Percentiles rank a stretch among this genome's conserved stretches.
Conservation (phyloP, 139 green algal genomes). For the Chloropicon primus region DNA sequence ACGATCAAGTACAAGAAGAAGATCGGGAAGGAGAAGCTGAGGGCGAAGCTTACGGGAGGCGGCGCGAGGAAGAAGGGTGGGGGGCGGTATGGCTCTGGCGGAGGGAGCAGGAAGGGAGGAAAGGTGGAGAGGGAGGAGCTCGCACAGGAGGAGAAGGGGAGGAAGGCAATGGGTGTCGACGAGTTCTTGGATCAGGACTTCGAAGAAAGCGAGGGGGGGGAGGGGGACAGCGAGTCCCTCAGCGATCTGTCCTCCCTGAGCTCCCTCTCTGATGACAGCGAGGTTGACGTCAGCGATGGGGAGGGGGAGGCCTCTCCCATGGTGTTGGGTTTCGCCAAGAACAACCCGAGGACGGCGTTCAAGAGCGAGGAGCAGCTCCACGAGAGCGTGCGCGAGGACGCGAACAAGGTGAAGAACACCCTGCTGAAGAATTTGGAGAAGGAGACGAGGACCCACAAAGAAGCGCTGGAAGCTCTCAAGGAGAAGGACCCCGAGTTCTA, state of each 20-base stretch:
- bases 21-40: background rate
- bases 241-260: background rate
- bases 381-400: background rate
- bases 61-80: background rate
- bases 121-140: background rate
- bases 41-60: constrained; percentile 12
- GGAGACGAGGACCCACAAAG: constrained; percentile 31
- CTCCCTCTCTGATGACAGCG: constrained; percentile 11
- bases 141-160: constrained; percentile 8
- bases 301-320: constrained; percentile 1
- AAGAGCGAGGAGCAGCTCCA: background rate
- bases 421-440: constrained; percentile 16
- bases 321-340: background rate
- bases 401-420: background rate
- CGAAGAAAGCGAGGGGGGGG: background rate
- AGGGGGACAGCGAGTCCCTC: background rate
- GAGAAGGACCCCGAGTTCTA: constrained; percentile 91
- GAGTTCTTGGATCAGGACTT: constrained; percentile 20
- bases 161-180: constrained; percentile 25
- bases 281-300: constrained; percentile 12
- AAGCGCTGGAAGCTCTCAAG: constrained; percentile 67
- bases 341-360: too few relatives aligned
- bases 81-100: background rate
- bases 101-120: background rate
- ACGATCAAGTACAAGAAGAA: constrained; percentile 27